Percentiles rank a stretch among this genome's conserved stretches.
These are phyloP conservation scores for Mortierella sp. DNA, from an alignment of 371 early-diverging fungal genomes.

Conservation along the genomic window DNA sequence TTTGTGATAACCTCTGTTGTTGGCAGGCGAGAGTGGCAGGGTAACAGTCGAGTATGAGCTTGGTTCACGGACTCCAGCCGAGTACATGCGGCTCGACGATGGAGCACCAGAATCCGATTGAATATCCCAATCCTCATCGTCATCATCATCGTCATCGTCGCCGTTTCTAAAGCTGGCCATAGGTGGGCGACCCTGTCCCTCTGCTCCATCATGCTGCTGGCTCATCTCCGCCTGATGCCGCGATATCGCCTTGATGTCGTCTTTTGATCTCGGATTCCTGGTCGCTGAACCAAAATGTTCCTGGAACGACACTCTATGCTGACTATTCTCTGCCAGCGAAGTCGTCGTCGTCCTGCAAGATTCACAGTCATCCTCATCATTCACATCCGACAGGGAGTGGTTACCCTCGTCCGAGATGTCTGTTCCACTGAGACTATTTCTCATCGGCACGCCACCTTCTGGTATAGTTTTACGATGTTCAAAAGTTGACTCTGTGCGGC, in stretches of 20 bases:
- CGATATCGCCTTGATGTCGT: constrained; percentile 37
- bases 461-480: background rate
- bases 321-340: background rate
- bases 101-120: constrained; percentile 50
- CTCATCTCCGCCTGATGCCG: constrained; percentile 37
- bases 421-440: constrained; percentile 31
- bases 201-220: constrained; percentile 6
- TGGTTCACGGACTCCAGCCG: constrained; percentile 33
- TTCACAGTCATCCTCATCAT: constrained; percentile 28
- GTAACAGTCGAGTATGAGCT: constrained; percentile 34
- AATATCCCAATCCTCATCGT: constrained; percentile 38
- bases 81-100: constrained; percentile 49
- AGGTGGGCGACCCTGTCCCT: background rate
- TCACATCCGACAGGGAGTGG: constrained; percentile 32
- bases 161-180: constrained; percentile 5
- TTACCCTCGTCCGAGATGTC: constrained; percentile 51
- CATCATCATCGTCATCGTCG: constrained; percentile 41
- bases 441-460: constrained; percentile 7
- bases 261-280: constrained; percentile 12
- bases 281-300: constrained; percentile 7
- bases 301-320: constrained; percentile 23
- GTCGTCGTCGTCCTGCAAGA: background rate
- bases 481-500: background rate
- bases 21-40: constrained; percentile 20
- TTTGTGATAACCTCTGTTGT: constrained; percentile 8